Evolutionary conservation across 371 early-diverging fungal species (phyloP).

Genomic region (Synchytrium microbalum): DNA sequence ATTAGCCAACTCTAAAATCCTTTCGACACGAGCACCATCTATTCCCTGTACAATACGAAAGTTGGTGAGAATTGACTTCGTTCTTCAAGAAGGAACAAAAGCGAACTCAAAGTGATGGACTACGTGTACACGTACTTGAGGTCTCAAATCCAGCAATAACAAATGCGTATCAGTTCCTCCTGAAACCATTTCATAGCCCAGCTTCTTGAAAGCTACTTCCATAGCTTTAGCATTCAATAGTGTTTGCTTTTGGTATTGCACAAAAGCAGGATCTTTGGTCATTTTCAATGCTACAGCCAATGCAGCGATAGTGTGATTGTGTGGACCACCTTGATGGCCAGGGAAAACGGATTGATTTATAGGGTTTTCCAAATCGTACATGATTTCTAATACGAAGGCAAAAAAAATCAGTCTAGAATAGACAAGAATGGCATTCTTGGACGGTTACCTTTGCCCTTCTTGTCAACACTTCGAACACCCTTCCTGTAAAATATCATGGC

Average conservation of each 20-base stretch:
- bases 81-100: conserved; percentile 4
- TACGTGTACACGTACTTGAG: conserved; percentile 40
- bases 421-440: conserved; percentile 5
- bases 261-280: conserved; percentile 71
- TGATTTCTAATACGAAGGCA: conserved; percentile 39
- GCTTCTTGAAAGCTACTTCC: conserved; percentile 60
- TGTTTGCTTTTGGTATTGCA: conserved; percentile 85
- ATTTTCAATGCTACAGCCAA: conserved; percentile 93
- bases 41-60: conserved; percentile 44
- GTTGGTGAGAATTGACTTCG: background rate
- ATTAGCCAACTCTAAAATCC: conserved; percentile 86
- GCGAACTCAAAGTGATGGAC: background rate
- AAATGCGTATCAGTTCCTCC: conserved; percentile 96
- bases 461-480: conserved; percentile 70
- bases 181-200: conserved; percentile 78
- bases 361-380: conserved; percentile 82
- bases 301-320: conserved; percentile 98
- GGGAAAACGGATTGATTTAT: conserved; percentile 99
- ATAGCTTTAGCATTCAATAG: conserved; percentile 83
- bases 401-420: background rate
- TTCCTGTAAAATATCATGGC: conserved; percentile 98
- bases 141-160: conserved; percentile 80
- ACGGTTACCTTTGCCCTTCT: conserved; percentile 66
- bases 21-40: conserved; percentile 92
- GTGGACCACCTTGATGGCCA: conserved; percentile 98